These are phyloP conservation scores for Cladophialophora exuberans DNA, from an alignment of 2,329 filamentous ascomycete species.

Conservation along the genomic window DNA sequence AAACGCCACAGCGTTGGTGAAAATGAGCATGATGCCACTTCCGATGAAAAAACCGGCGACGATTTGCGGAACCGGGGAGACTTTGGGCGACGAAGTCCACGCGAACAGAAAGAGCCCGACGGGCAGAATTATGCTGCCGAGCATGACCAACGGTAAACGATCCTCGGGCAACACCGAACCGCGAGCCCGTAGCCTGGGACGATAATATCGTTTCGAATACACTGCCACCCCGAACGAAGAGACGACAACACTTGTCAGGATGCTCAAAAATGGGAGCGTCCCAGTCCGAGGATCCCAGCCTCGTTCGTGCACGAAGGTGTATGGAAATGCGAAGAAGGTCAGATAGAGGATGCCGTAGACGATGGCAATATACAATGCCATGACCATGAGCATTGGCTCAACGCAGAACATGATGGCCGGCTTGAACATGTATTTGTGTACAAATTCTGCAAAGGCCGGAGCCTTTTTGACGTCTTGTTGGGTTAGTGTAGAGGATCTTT, in stretches of 20 bases:
- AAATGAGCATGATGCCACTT: conserved; percentile 73
- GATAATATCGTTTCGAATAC: conserved; percentile 66
- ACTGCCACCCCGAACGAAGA: conserved; percentile 68
- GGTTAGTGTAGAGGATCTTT: conserved; percentile 10
- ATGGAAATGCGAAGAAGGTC: conserved; percentile 88
- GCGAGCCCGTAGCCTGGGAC: conserved; percentile 71
- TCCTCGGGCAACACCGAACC: conserved; percentile 69
- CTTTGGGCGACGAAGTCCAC: conserved; percentile 60
- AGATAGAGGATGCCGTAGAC: conserved; percentile 87
- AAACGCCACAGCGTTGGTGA: conserved; percentile 59
- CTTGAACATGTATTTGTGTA: conserved; percentile 29
- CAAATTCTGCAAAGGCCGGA: conserved; percentile 15
- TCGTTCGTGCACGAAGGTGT: conserved; percentile 74
- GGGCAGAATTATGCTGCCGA: conserved; percentile 57
- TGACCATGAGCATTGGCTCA: conserved; percentile 71
- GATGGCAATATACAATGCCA: conserved; percentile 70
- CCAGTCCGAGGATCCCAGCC: conserved; percentile 75
- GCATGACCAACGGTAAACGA: conserved; percentile 61
- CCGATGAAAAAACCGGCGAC: conserved; percentile 79
- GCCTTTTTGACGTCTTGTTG: conserved; percentile 26
- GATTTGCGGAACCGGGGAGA: conserved; percentile 72
- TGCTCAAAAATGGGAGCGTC: conserved; percentile 79
- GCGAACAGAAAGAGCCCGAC: conserved; percentile 60
- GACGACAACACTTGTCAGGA: conserved; percentile 60
- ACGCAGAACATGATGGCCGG: conserved; percentile 80